Evolutionary conservation across 108 stramenopile genomes (phyloP), one percentile per base, ranked within the genome.

Genomic region (Nitzschia inconspicua): DNA sequence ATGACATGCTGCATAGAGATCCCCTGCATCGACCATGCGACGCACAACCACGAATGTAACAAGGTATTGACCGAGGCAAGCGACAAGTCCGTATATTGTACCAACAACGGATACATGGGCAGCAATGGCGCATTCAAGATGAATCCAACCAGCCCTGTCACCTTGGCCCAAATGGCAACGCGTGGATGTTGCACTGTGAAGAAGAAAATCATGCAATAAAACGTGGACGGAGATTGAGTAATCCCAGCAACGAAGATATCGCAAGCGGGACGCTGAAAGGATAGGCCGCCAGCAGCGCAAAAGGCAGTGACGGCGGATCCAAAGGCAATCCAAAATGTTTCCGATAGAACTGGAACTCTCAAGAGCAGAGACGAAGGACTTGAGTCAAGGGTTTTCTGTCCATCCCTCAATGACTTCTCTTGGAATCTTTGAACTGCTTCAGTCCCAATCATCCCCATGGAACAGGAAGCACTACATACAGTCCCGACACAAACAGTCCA

Each of bases 221-320:
- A 61, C 0, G 89, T 95, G 8, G 85, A 57, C 0, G 81, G 78
- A 32, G 75, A 67, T 53, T 95, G 94, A 9, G 88, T 87, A 11
- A 72, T 77, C 0, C 90, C 94, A 0, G 89, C 88, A 53, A 95
- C 75, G 60, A 95, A 95, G 39, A 91, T 95, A 54, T 95, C 94
- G 54, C 90, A 92, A 10, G 91, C 94, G 3, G 94, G 94, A 24
- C 91, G 83, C 61, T 91, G 79, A 56, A 75, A 91, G 49, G 76
- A 78, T 50, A 89, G 72, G 41, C 66, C 75, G 24, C 89, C 89
- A 37, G 51, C 48, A 6, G 67, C 76, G 39, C 73, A 72, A 26
- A 85, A 63, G 22, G 47, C 47, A 0, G 85, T 72, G 25, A 82
- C 65, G 57, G 55, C 65, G 4, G 55, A 4, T 20, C 84, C 87